Evolutionary conservation across 805 yeast genomes (phyloP).

Genomic region (Saccharomycopsis fermentans): DNA sequence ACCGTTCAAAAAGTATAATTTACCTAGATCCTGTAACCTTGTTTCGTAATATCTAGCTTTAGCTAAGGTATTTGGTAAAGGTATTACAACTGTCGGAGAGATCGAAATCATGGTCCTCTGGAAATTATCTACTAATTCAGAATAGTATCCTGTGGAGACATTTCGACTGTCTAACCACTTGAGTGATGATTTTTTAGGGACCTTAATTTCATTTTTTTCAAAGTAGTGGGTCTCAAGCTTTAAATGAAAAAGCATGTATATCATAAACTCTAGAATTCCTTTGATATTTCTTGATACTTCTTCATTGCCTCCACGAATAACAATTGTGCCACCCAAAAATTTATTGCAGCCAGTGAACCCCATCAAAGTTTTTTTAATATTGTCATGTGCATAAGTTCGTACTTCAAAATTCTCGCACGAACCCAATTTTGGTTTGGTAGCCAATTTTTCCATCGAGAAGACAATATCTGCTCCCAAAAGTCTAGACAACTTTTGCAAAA

Average conservation of each 20-base stretch:
- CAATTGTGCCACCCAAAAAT: conserved; percentile 72
- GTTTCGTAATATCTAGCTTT: conserved; percentile 38
- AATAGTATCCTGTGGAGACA: conserved; percentile 24
- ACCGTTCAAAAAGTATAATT: background rate
- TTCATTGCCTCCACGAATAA: conserved; percentile 69
- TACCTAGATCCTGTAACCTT: background rate
- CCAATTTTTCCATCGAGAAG: conserved; percentile 75
- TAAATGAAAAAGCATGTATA: conserved; percentile 67
- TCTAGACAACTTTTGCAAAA: conserved; percentile 66
- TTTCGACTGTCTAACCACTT: background rate
- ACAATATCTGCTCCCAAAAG: conserved; percentile 79
- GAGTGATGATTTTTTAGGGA: conserved; percentile 9
- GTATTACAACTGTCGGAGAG: conserved; percentile 76
- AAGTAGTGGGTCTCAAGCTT: conserved; percentile 69
- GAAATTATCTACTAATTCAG: conserved; percentile 31
- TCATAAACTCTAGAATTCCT: conserved; percentile 69
- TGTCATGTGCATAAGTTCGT: conserved; percentile 48
- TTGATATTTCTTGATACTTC: conserved; percentile 58
- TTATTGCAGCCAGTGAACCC: conserved; percentile 68
- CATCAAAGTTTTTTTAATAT: conserved; percentile 58
- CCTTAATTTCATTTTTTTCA: conserved; percentile 21
- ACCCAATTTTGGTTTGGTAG: conserved; percentile 65
- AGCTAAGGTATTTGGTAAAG: conserved; percentile 52
- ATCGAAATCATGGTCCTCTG: conserved; percentile 55
- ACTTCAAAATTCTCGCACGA: conserved; percentile 64